Conservation (phyloP, 805 yeast genomes). For the Candida jianshihensis region DNA sequence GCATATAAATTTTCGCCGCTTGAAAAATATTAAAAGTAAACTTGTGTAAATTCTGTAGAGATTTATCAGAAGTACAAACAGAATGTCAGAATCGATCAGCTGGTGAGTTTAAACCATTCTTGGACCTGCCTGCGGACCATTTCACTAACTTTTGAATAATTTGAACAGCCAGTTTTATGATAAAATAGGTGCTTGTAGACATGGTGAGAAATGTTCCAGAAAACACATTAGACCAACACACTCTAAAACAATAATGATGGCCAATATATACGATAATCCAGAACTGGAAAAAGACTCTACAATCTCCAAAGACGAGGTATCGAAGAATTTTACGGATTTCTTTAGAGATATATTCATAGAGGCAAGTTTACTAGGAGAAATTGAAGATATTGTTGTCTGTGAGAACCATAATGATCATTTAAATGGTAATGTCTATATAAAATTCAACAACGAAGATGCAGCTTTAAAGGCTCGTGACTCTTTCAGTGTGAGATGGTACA, state of each 20-base stretch:
- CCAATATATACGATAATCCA: constrained; percentile 62
- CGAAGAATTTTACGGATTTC: constrained; percentile 49
- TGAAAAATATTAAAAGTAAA: neutral
- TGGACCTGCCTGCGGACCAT: neutral
- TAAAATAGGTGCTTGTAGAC: constrained; percentile 90
- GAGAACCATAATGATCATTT: constrained; percentile 80
- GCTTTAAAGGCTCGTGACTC: constrained; percentile 55
- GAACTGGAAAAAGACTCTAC: constrained; percentile 25
- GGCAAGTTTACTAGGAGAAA: constrained; percentile 39
- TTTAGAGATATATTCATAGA: constrained; percentile 69
- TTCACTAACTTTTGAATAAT: constrained; percentile 5
- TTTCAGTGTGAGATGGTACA: constrained; percentile 79
- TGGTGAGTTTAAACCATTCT: constrained; percentile 11
- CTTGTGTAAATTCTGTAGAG: neutral
- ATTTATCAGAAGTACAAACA: neutral
- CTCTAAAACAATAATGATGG: constrained; percentile 58
- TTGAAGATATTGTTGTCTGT: constrained; percentile 65
- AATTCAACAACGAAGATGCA: constrained; percentile 44
- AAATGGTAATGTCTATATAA: constrained; percentile 78
- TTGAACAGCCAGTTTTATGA: constrained; percentile 52
- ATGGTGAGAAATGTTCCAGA: constrained; percentile 82
- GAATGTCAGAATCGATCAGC: constrained; percentile 13
- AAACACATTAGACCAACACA: constrained; percentile 58
- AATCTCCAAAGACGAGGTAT: constrained; percentile 30
- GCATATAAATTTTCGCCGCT: neutral